Evolutionary conservation across 2,329 filamentous ascomycete genomes (phyloP).

Genomic region (Talaromyces piceae): DNA sequence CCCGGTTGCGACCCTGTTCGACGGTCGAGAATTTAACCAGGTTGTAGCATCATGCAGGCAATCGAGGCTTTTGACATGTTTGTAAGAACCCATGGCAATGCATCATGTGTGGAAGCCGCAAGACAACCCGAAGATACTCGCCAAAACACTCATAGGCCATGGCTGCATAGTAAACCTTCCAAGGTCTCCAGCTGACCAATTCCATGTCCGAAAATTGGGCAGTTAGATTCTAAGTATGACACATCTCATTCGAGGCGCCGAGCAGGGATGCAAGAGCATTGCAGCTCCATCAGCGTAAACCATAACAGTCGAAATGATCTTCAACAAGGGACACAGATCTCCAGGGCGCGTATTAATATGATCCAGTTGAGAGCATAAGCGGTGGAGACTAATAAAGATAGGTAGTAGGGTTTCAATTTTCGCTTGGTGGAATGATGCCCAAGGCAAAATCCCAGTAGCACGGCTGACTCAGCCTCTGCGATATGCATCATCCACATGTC

Average conservation of each 20-base stretch:
- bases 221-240: not conserved
- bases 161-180: not conserved
- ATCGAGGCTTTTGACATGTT: not conserved
- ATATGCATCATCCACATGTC: conserved; percentile 42
- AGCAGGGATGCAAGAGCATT: not conserved
- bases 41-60: not conserved
- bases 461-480: conserved; percentile 18
- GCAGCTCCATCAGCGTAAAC: not conserved
- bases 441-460: not conserved
- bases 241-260: not conserved
- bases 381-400: too few species aligned
- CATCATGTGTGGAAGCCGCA: too few species aligned
- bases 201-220: not conserved
- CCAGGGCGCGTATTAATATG: not conserved
- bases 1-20: not conserved
- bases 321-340: not conserved
- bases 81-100: too few species aligned
- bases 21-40: too few species aligned
- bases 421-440: not conserved
- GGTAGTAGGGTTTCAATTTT: too few species aligned
- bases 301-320: not conserved
- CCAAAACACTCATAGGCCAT: not conserved
- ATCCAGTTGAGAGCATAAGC: too few species aligned
- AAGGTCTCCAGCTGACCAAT: not conserved
- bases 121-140: too few species aligned